Base-by-base conservation (phyloP, 257 asterid species). In the Paraleonurus japonicus region DNA sequence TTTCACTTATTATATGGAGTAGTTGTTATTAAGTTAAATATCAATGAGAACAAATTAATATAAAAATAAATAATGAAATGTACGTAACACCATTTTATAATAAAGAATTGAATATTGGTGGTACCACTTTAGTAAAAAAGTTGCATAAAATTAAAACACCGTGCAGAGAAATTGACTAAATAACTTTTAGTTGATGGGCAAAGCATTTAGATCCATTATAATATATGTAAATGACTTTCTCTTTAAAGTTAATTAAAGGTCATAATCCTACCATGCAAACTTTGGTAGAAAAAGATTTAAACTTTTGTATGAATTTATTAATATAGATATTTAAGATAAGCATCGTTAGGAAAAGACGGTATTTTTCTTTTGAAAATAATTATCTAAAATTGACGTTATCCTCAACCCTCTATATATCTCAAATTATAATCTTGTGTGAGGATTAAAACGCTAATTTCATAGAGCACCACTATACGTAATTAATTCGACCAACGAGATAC, bases 121-220 rank as follows among this genome's bases (percentile, higher is more conserved):
- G 27, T n/a, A 22, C 48, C 53, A 61, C 63, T 61, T 61, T 68
- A 27, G 57, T 23, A 26, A 72, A 72, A 19, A 72, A 19, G 30
- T 39, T 39, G 0, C 48, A 48, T 13, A 45, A n/a, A n/a, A n/a
- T n/a, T n/a, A n/a, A n/a, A 33, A 15, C 22, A 28, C 24, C 12
- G 37, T 61, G 70, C 67, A 57, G 17, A 57, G 17, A 27, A 64
- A 73, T 65, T 64, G 68, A 57, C 69, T 66, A 75, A 30, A 15
- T 60, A 75, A 45, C 32, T 45, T 43, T 47, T 32, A 32, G 59
- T 43, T 45, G 75, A 16, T 58, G 47, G n/a, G 24, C 9, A 30
- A 63, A 63, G 54, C 16, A 26, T 39, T 39, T 12, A 2, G 16
- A 67, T n/a, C n/a, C n/a, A n/a, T 28, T 60, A 35, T 27, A 39